Conservation (phyloP, 768 basidiomycete genomes). For the Boletus bicolor region DNA sequence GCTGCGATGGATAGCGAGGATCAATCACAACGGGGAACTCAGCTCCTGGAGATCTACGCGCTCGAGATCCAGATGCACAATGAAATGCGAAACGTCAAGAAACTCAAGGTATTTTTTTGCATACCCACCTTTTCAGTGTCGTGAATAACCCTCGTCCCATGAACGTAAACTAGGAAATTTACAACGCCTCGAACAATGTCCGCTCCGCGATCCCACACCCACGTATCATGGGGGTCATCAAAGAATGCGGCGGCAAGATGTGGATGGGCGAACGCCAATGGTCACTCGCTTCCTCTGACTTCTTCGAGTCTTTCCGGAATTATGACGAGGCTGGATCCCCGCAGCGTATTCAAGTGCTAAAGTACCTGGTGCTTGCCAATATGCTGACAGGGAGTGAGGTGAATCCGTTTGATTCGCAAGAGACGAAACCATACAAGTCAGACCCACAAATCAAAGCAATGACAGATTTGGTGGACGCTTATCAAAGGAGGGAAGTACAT, state of each 20-base stretch:
- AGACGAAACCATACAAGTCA: slow-evolving; percentile 97
- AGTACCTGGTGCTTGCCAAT: slow-evolving; percentile 95
- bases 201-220: slow-evolving; percentile 98
- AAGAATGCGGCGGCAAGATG: slow-evolving; percentile 99
- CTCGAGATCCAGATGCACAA: slow-evolving; percentile 99
- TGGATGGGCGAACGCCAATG: slow-evolving; percentile 99
- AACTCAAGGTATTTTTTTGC: slow-evolving; percentile 67
- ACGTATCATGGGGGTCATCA: slow-evolving; percentile 97
- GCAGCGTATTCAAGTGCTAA: slow-evolving; percentile 95
- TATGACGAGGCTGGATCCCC: slow-evolving; percentile 98
- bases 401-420: slow-evolving; percentile 98
- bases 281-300: slow-evolving; percentile 95
- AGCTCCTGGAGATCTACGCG: slow-evolving; percentile 94
- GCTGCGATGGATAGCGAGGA: slow-evolving; percentile 65
- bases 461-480: slow-evolving; percentile 96
- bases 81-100: slow-evolving; percentile 92
- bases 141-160: background rate
- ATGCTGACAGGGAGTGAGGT: slow-evolving; percentile 99
- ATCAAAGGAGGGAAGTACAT: slow-evolving; percentile 94
- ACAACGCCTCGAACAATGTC: slow-evolving; percentile 90
- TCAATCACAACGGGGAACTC: slow-evolving; percentile 91
- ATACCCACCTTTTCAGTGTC: background rate
- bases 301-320: slow-evolving; percentile 98
- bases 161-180: slow-evolving; percentile 75
- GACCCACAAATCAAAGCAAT: slow-evolving; percentile 97